Evolutionary conservation across 2,329 filamentous ascomycete genomes (phyloP).

Genomic region (Colletotrichum liaoningense): DNA sequence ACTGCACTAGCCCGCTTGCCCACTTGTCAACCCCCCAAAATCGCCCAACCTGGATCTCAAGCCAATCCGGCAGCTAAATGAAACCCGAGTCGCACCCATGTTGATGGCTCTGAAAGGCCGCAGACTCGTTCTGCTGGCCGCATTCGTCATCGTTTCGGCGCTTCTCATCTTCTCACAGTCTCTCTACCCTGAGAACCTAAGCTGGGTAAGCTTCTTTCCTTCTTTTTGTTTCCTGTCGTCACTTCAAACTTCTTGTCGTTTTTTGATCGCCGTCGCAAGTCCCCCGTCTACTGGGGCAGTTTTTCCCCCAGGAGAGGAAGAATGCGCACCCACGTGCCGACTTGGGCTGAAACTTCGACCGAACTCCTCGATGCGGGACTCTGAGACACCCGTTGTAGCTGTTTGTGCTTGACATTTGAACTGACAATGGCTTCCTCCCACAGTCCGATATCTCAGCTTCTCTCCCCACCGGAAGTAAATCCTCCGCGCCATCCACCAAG

Average conservation of each 20-base stretch:
- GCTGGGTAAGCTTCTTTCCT: slow-evolving; percentile 31
- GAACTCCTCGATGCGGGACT: slow-evolving; percentile 14
- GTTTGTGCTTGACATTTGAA: background rate
- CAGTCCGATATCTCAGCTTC: slow-evolving; percentile 35
- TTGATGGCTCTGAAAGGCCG: slow-evolving; percentile 35
- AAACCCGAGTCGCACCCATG: slow-evolving; percentile 30
- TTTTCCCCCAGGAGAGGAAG: background rate
- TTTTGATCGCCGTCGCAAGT: slow-evolving; percentile 18
- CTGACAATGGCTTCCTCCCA: slow-evolving; percentile 23
- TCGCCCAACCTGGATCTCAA: slow-evolving; percentile 27
- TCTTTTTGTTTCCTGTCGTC: slow-evolving; percentile 3
- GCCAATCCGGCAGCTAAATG: slow-evolving; percentile 32
- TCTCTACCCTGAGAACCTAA: slow-evolving; percentile 27
- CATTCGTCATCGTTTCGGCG: slow-evolving; percentile 15
- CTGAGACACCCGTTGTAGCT: slow-evolving; percentile 22
- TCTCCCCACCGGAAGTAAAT: slow-evolving; percentile 29
- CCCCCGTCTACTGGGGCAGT: background rate
- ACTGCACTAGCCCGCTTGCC: background rate
- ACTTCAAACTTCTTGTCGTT: background rate
- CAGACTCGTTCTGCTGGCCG: slow-evolving; percentile 29
- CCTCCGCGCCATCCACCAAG: slow-evolving; percentile 13
- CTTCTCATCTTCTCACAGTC: slow-evolving; percentile 34
- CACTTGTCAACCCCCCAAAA: slow-evolving; percentile 5
- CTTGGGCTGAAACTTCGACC: slow-evolving; percentile 26
- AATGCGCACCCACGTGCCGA: slow-evolving; percentile 22